Conservation (phyloP, 2,329 filamentous ascomycete species). For the Xylariales sp. region DNA sequence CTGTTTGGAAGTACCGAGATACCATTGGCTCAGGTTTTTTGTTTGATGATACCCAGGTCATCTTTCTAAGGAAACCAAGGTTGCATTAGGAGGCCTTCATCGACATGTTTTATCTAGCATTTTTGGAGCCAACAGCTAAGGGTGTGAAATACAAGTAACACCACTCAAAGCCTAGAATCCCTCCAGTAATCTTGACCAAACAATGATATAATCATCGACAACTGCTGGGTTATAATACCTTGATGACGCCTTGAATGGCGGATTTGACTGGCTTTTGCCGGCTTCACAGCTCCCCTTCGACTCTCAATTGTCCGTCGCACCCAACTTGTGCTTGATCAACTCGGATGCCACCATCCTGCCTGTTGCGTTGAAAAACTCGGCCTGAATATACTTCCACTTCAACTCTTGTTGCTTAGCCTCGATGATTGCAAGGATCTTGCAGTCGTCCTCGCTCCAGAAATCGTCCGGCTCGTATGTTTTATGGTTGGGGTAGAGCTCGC, state of each 20-base stretch:
- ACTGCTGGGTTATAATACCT: too few relatives aligned
- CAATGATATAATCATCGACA: too few relatives aligned
- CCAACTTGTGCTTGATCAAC: conserved; percentile 23
- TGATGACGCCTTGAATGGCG: too few relatives aligned
- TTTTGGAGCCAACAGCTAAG: not conserved
- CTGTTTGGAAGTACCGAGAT: not conserved
- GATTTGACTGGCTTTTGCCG: too few relatives aligned
- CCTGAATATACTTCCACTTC: conserved; percentile 20
- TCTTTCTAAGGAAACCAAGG: conserved; percentile 4
- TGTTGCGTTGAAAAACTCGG: conserved; percentile 25
- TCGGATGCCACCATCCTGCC: conserved; percentile 18
- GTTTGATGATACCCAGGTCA: conserved; percentile 12
- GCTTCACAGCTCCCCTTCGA: too few relatives aligned
- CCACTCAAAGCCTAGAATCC: too few relatives aligned
- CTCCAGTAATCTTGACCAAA: too few relatives aligned
- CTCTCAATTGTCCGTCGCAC: not conserved
- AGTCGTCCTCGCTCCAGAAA: conserved; percentile 20
- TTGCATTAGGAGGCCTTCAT: conserved; percentile 2
- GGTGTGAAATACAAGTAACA: too few relatives aligned
- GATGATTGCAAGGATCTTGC: conserved; percentile 17
- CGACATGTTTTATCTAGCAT: conserved; percentile 7
- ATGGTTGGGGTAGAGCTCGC: conserved; percentile 14
- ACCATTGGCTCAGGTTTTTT: conserved; percentile 5
- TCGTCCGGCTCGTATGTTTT: conserved; percentile 16
- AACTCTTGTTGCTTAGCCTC: conserved; percentile 22